Base-by-base conservation (phyloP, 306 rosid genomes). In the Cicer cuneatum region DNA sequence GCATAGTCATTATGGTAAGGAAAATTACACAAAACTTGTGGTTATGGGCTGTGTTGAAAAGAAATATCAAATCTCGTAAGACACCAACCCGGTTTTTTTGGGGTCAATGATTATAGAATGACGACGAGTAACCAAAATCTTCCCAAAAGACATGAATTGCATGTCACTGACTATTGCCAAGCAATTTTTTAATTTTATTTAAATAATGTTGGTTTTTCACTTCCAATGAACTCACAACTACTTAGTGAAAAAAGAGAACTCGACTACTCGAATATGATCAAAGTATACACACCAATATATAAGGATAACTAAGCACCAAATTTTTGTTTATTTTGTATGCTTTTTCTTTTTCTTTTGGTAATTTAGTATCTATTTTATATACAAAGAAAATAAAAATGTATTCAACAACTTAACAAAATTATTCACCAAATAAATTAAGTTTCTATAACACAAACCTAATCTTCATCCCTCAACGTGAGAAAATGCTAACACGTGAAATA, bases 391-490 rank as follows among this genome's bases (percentile, higher is more conserved):
- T 7, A 73, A 66, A 16, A n/a, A 10, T 10, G 52, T 37, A 49
- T 33, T 18, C 37, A 6, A 48, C 64, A 64, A n/a, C 9, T 8
- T 42, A 78, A 72, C 63, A 45, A 54, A 78, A 67, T 56, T 35
- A 72, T 65, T 14, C 62, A 70, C 45, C 60, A 38, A 40, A 74
- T 68, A 39, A 45, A 72, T 39, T 29, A 57, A 11, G 37, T 14
- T 48, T 19, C 49, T 66, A 35, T 74, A 70, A 54, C 60, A 64
- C 54, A 75, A 58, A 42, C 73, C 38, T 11, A 41, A 74, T 74
- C 14, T 60, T 75, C 71, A 51, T 21, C 39, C 48, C 58, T 54
- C 5, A 65, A 42, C 40, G 15, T 24, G 62, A 66, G 53, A 70
- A 79, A 57, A 71, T n/a, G 41, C n/a, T 16, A 51, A 66, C 69